Evolutionary conservation across 768 basidiomycete species (phyloP).

Genomic region (Chalciporus sphaerocephalus): DNA sequence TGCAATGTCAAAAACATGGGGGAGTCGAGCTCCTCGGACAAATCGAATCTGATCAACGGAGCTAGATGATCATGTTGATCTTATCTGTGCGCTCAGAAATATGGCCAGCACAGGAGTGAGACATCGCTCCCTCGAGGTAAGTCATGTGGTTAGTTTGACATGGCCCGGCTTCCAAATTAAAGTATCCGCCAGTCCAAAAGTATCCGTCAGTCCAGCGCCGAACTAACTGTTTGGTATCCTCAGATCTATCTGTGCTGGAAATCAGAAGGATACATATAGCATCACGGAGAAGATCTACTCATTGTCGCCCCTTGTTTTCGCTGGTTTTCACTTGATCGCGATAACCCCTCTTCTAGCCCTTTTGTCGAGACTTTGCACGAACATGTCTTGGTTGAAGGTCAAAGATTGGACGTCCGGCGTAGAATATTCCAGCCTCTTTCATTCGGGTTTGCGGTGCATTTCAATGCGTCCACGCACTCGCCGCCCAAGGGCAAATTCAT

Average conservation of each 20-base stretch:
- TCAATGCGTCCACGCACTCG: slow-evolving; percentile 12
- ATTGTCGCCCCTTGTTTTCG: neutral
- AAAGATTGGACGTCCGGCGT: slow-evolving; percentile 28
- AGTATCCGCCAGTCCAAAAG: neutral
- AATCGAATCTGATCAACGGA: slow-evolving; percentile 1
- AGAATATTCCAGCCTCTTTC: slow-evolving; percentile 34
- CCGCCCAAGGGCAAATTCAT: slow-evolving; percentile 7
- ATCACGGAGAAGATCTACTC: no score
- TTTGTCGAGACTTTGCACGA: no score
- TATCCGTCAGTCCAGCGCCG: neutral
- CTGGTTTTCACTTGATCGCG: neutral
- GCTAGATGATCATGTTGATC: neutral
- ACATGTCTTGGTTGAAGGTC: slow-evolving; percentile 32
- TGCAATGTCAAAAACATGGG: neutral
- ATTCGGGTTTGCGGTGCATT: slow-evolving; percentile 34
- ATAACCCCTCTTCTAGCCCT: neutral
- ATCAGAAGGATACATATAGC: slow-evolving; percentile 26
- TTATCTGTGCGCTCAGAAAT: no score
- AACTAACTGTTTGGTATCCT: neutral
- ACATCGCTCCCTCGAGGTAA: slow-evolving; percentile 7
- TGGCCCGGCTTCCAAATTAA: slow-evolving; percentile 2
- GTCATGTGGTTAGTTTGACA: slow-evolving; percentile 7
- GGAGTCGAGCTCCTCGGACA: neutral
- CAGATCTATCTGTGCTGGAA: slow-evolving; percentile 19
- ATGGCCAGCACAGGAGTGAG: slow-evolving; percentile 4